phyloP scores from a whole-genome alignment of 345 rosid genomes.

The Murraya koenigii region DNA sequence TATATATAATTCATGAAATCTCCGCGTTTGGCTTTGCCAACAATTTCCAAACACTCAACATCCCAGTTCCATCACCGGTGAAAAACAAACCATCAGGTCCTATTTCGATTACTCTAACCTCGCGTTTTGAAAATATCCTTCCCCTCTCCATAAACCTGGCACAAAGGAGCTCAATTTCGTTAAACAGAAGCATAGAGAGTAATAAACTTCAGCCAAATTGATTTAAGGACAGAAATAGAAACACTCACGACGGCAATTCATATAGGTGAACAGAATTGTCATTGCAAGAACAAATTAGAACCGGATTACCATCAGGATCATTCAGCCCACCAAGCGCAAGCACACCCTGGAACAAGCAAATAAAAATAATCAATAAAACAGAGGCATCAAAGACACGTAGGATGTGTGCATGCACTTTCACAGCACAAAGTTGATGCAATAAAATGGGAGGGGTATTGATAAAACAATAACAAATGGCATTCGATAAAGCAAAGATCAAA shows the following conservation, averaged over 20 bases:
- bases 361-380: not conserved
- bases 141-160: constrained; percentile 49
- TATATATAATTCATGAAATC: not conserved
- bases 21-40: not conserved
- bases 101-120: constrained; percentile 27
- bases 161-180: not conserved
- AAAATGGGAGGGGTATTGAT: too few relatives aligned
- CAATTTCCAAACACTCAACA: constrained; percentile 35
- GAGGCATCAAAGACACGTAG: not conserved
- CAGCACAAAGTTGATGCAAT: not conserved
- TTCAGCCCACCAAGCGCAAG: constrained; percentile 37
- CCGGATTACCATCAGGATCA: constrained; percentile 43
- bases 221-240: not conserved
- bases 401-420: not conserved
- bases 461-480: not conserved
- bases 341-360: constrained; percentile 31
- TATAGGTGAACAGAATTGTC: constrained; percentile 35
- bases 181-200: too few relatives aligned
- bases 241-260: constrained; percentile 51
- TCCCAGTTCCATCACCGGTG: constrained; percentile 52
- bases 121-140: constrained; percentile 39
- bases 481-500: not conserved
- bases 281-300: constrained; percentile 40
- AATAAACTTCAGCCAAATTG: not conserved
- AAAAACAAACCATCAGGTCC: constrained; percentile 50